Percentiles rank a stretch among this genome's conserved stretches.
These are phyloP conservation scores for Fusarium decemcellulare DNA, from an alignment of 2,329 filamentous ascomycete genomes.

Conservation along the genomic window DNA sequence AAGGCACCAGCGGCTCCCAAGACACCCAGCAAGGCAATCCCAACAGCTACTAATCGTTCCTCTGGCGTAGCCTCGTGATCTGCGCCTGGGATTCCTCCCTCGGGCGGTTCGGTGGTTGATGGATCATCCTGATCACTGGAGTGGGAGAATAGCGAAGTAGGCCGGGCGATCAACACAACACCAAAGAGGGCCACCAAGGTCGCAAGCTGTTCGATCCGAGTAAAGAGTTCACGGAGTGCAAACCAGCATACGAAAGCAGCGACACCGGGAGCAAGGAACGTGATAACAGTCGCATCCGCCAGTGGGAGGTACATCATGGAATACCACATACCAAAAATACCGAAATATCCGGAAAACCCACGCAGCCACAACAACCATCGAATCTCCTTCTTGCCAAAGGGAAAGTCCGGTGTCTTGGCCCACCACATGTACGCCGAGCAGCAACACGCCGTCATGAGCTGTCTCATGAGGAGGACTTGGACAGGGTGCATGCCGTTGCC, in stretches of 20 bases:
- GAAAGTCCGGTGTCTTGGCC: slow-evolving; percentile 75
- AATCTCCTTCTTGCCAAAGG: slow-evolving; percentile 77
- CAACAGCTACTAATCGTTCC: slow-evolving; percentile 79
- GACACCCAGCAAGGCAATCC: slow-evolving; percentile 82
- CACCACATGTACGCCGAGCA: slow-evolving; percentile 83
- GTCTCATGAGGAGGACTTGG: slow-evolving; percentile 86
- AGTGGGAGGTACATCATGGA: slow-evolving; percentile 82
- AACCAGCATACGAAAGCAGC: slow-evolving; percentile 86
- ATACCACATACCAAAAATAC: slow-evolving; percentile 82
- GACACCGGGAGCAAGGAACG: slow-evolving; percentile 85
- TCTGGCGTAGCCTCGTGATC: slow-evolving; percentile 65
- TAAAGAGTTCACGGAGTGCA: slow-evolving; percentile 82
- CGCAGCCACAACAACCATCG: slow-evolving; percentile 77
- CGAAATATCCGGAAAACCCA: slow-evolving; percentile 80
- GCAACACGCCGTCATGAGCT: slow-evolving; percentile 79
- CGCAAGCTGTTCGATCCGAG: slow-evolving; percentile 81
- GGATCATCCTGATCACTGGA: slow-evolving; percentile 35
- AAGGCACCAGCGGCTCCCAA: slow-evolving; percentile 81
- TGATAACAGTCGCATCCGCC: slow-evolving; percentile 90
- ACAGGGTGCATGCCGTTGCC: slow-evolving; percentile 84
- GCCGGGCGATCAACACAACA: slow-evolving; percentile 87
- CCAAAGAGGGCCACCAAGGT: slow-evolving; percentile 82
- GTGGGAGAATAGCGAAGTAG: slow-evolving; percentile 67
- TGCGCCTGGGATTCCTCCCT: slow-evolving; percentile 45
- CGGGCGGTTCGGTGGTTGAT: slow-evolving; percentile 33